These are phyloP conservation scores for Sporodiniella umbellata DNA, from an alignment of 371 early-diverging fungal species.

Conservation along the genomic window DNA sequence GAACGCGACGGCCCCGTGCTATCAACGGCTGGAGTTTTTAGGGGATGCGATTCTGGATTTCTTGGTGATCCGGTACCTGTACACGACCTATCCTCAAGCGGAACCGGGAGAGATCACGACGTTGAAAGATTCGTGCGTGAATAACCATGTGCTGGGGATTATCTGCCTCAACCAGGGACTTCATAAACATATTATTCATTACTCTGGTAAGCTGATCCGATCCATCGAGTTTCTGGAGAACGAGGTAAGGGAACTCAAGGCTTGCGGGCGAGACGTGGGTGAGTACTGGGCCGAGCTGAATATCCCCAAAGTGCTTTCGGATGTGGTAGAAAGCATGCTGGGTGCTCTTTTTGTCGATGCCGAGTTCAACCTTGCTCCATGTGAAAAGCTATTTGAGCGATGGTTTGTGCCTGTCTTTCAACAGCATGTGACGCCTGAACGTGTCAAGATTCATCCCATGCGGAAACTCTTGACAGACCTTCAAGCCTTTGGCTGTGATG, in stretches of 20 bases:
- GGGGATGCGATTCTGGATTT: conserved; percentile 94
- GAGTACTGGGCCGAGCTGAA: conserved; percentile 72
- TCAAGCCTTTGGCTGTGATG: conserved; percentile 47
- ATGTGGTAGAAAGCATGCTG: conserved; percentile 84
- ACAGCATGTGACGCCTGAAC: conserved; percentile 51
- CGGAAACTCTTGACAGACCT: conserved; percentile 36
- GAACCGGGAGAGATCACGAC: conserved; percentile 71
- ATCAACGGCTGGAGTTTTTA: conserved; percentile 91
- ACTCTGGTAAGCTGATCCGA: conserved; percentile 47
- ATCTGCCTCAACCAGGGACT: conserved; percentile 62
- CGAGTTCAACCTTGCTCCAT: conserved; percentile 59
- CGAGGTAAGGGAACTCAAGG: conserved; percentile 43
- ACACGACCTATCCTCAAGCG: conserved; percentile 49
- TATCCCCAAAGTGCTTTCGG: conserved; percentile 86
- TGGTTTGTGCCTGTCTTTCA: conserved; percentile 54
- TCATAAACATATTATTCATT: conserved; percentile 65
- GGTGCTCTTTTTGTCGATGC: conserved; percentile 91
- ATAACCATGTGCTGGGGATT: conserved; percentile 81
- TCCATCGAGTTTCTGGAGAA: conserved; percentile 48
- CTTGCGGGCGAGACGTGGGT: conserved; percentile 31
- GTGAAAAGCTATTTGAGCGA: conserved; percentile 45
- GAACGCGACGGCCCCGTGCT: conserved; percentile 60
- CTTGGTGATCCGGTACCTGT: conserved; percentile 73
- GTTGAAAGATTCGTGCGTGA: conserved; percentile 83
- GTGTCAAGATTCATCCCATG: conserved; percentile 53